These are phyloP conservation scores for Lenwebbia sp. DNA, from an alignment of 345 rosid genomes.

Conservation along the genomic window DNA sequence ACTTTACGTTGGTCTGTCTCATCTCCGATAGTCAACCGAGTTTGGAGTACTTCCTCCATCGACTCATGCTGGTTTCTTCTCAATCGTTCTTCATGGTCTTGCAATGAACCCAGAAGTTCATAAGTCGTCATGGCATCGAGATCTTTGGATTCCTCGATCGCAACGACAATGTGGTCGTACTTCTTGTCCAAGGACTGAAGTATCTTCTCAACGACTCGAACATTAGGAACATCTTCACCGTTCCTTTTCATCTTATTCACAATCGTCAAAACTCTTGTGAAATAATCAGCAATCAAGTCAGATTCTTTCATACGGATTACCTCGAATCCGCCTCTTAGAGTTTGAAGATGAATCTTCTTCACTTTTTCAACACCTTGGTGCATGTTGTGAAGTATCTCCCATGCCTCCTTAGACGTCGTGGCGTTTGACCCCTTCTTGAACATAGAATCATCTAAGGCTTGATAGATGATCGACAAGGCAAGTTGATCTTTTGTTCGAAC, in stretches of 20 bases:
- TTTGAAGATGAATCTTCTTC: not conserved
- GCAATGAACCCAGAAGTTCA: not conserved
- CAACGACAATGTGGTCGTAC: not conserved
- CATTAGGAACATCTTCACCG: not conserved
- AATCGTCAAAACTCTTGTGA: not conserved
- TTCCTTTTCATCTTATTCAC: not conserved
- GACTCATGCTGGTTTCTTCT: not conserved
- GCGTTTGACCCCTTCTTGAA: not conserved
- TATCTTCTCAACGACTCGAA: not conserved
- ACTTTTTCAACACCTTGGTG: constrained; percentile 3
- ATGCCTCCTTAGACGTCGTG: not conserved
- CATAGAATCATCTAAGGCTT: not conserved
- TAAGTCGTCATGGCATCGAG: not conserved
- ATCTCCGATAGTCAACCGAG: not conserved
- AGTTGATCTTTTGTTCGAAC: not conserved
- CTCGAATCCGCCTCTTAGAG: not conserved
- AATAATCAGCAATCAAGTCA: not conserved
- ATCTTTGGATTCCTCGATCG: constrained; percentile 4
- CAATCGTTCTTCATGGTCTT: not conserved
- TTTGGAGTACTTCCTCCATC: not conserved
- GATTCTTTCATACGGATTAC: too few species aligned
- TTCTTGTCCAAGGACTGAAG: not conserved
- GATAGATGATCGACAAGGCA: not conserved
- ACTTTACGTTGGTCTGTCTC: not conserved
- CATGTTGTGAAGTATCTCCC: not conserved